Conservation (phyloP, 1,139 yeast species). For the Magnusiomyces tetraspermus region DNA sequence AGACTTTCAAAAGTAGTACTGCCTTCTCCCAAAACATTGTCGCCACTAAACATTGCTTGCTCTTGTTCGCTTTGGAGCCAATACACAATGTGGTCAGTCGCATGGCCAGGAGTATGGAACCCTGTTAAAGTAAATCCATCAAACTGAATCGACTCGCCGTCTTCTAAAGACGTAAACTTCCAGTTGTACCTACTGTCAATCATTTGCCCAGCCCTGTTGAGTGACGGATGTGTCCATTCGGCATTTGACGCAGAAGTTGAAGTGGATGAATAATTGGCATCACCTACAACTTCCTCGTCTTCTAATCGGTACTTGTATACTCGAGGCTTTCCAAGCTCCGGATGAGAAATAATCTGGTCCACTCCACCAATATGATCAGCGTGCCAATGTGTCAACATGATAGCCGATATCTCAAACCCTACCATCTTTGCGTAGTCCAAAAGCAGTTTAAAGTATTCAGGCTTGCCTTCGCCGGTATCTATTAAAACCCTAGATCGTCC, state of each 20-base stretch:
- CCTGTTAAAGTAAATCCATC: constrained; percentile 31
- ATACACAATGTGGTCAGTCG: constrained; percentile 29
- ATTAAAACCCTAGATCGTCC: constrained; percentile 30
- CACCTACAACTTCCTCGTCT: neutral
- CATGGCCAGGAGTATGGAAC: constrained; percentile 34
- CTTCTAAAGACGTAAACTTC: constrained; percentile 19
- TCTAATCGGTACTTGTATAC: neutral
- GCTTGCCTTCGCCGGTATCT: constrained; percentile 34
- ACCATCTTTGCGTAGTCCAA: constrained; percentile 21
- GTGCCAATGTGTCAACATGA: constrained; percentile 36
- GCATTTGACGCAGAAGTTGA: neutral
- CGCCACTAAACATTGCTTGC: constrained; percentile 32
- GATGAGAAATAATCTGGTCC: constrained; percentile 14
- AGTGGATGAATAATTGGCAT: too few relatives aligned
- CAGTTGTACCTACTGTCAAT: constrained; percentile 6
- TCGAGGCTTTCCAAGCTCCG: neutral
- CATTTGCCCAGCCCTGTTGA: neutral
- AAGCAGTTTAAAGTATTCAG: constrained; percentile 26
- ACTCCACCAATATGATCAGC: constrained; percentile 33
- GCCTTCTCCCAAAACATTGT: constrained; percentile 17
- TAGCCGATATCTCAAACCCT: constrained; percentile 25
- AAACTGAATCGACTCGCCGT: constrained; percentile 24
- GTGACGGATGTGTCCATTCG: neutral
- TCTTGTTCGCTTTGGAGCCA: constrained; percentile 21
- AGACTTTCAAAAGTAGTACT: constrained; percentile 33